Evolutionary conservation across 495 filamentous ascomycete genomes (phyloP).

Genomic region (Amniculicola lignicola): DNA sequence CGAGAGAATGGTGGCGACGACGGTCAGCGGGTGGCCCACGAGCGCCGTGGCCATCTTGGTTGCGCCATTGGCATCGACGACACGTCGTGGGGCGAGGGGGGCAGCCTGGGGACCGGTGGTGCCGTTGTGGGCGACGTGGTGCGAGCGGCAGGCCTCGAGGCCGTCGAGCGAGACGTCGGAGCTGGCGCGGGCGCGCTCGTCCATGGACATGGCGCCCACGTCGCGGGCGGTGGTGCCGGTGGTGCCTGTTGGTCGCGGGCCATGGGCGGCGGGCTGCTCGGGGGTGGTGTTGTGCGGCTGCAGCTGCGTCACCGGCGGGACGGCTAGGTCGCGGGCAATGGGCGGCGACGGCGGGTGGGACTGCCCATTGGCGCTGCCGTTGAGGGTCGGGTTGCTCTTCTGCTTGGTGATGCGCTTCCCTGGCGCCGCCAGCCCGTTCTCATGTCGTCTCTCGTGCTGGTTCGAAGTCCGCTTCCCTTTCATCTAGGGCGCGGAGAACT

Average conservation of each 20-base stretch:
- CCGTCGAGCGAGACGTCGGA: conserved; percentile 31
- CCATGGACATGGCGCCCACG: not conserved
- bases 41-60: conserved; percentile 51
- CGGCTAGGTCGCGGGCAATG: conserved; percentile 25
- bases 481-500: conserved; percentile 48
- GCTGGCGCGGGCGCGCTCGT: conserved; percentile 18
- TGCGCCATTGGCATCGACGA: conserved; percentile 18
- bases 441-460: conserved; percentile 74
- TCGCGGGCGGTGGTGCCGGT: conserved; percentile 10
- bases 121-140: conserved; percentile 16
- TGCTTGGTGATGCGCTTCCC: conserved; percentile 75
- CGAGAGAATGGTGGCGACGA: conserved; percentile 79
- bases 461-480: conserved; percentile 53
- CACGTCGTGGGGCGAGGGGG: conserved; percentile 8
- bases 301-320: conserved; percentile 34
- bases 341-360: conserved; percentile 46
- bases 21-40: conserved; percentile 60
- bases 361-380: conserved; percentile 53
- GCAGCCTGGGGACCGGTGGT: not conserved
- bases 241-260: conserved; percentile 3
- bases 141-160: conserved; percentile 28
- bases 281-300: conserved; percentile 5
- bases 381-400: conserved; percentile 61
- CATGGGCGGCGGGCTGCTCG: no score
- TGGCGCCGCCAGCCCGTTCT: conserved; percentile 81